Evolutionary conservation across 805 yeast genomes (phyloP).

Genomic region (Saccharomycopsis fermentans): DNA sequence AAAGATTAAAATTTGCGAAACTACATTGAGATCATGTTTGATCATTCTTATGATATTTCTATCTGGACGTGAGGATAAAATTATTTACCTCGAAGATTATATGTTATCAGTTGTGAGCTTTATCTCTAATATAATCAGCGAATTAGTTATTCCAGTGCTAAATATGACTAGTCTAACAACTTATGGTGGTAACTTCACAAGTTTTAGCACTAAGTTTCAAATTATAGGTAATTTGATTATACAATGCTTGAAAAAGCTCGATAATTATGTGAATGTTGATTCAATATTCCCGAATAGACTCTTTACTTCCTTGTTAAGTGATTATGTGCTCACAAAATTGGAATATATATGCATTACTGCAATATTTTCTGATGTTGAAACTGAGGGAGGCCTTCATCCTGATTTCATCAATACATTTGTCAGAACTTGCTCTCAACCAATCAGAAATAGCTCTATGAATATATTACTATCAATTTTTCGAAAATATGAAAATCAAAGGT

Average conservation of each 20-base stretch:
- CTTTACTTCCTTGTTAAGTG: conserved; percentile 29
- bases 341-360: conserved; percentile 40
- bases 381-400: conserved; percentile 16
- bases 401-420: neutral
- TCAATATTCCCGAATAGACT: conserved; percentile 11
- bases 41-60: conserved; percentile 34
- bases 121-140: conserved; percentile 27
- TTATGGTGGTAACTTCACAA: neutral
- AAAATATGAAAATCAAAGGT: conserved; percentile 40
- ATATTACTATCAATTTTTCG: conserved; percentile 31
- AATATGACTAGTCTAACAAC: neutral
- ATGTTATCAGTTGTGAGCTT: conserved; percentile 33
- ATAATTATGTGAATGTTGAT: conserved; percentile 8
- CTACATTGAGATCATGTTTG: conserved; percentile 28
- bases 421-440: neutral
- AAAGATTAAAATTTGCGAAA: conserved; percentile 13
- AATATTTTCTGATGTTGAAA: conserved; percentile 27
- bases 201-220: neutral
- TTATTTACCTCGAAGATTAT: conserved; percentile 36
- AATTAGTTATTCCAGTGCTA: conserved; percentile 21
- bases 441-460: conserved; percentile 21
- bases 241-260: conserved; percentile 5
- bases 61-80: conserved; percentile 32
- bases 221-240: conserved; percentile 6
- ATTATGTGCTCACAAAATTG: conserved; percentile 43